These are phyloP conservation scores for Mycena rosella DNA, from an alignment of 768 basidiomycete species.

Conservation along the genomic window DNA sequence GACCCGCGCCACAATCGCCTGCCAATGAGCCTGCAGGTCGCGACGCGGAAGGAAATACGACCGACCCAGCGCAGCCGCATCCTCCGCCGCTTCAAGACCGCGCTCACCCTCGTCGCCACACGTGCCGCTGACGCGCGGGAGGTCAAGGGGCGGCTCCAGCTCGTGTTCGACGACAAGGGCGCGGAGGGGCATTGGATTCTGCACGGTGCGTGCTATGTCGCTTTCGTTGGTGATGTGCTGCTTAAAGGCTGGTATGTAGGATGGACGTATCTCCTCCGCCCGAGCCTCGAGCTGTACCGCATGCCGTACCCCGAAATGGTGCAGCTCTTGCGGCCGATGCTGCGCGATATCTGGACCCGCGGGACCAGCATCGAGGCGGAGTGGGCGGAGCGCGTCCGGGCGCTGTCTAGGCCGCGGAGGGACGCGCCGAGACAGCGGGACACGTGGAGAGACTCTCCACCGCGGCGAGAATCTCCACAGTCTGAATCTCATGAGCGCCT, in stretches of 20 bases:
- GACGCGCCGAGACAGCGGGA: neutral
- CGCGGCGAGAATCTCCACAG: too few species aligned
- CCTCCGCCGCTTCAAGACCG: constrained; percentile 51
- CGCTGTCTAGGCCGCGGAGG: neutral
- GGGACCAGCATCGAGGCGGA: constrained; percentile 41
- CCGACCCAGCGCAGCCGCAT: constrained; percentile 50
- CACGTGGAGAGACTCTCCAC: too few species aligned
- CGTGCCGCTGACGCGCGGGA: constrained; percentile 52
- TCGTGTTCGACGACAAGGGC: constrained; percentile 43
- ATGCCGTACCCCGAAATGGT: constrained; percentile 61
- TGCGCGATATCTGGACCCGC: constrained; percentile 37
- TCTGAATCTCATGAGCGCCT: too few species aligned
- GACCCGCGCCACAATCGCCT: constrained; percentile 41
- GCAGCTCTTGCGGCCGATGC: constrained; percentile 48
- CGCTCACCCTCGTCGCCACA: constrained; percentile 54
- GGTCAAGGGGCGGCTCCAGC: constrained; percentile 16
- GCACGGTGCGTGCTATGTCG: constrained; percentile 44
- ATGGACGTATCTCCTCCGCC: constrained; percentile 63
- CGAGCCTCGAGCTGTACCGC: constrained; percentile 53
- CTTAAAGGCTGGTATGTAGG: constrained; percentile 60
- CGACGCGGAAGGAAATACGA: constrained; percentile 42
- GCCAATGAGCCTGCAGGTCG: constrained; percentile 56
- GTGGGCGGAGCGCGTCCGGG: constrained; percentile 21
- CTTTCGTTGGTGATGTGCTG: neutral
- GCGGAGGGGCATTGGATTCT: constrained; percentile 44